phyloP scores from a whole-genome alignment of 129 eudicot genomes.

The Gnaphalium uliginosum region DNA sequence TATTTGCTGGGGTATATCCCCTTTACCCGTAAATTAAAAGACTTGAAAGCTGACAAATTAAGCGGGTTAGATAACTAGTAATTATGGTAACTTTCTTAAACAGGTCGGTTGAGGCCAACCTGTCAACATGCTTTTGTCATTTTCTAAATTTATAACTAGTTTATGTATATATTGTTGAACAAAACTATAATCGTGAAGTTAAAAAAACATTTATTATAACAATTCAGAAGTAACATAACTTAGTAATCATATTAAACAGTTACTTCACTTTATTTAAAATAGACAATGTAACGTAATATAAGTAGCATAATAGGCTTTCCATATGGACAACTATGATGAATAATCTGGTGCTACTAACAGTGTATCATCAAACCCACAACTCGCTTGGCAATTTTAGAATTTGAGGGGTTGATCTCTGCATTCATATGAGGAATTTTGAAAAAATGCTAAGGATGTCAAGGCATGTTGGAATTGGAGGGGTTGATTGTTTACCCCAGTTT shows the following conservation, averaged over 20 bases:
- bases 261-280: not conserved
- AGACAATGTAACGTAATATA: not conserved
- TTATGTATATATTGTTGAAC: not conserved
- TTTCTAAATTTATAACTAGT: not conserved
- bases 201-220: too few species aligned
- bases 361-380: not conserved
- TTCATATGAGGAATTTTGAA: not conserved
- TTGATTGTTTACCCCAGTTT: not conserved
- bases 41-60: too few species aligned
- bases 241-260: not conserved
- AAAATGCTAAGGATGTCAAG: not conserved
- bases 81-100: not conserved
- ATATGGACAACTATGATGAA: not conserved
- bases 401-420: not conserved
- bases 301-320: not conserved
- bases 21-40: too few species aligned
- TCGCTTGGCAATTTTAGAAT: not conserved
- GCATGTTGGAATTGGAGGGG: not conserved
- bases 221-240: not conserved
- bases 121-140: not conserved
- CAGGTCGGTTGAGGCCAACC: not conserved
- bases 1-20: too few species aligned
- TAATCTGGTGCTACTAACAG: not conserved
- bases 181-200: too few species aligned
- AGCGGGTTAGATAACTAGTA: not conserved